phyloP scores from a whole-genome alignment of 345 rosid genomes.

The Stellera chamaejasme region DNA sequence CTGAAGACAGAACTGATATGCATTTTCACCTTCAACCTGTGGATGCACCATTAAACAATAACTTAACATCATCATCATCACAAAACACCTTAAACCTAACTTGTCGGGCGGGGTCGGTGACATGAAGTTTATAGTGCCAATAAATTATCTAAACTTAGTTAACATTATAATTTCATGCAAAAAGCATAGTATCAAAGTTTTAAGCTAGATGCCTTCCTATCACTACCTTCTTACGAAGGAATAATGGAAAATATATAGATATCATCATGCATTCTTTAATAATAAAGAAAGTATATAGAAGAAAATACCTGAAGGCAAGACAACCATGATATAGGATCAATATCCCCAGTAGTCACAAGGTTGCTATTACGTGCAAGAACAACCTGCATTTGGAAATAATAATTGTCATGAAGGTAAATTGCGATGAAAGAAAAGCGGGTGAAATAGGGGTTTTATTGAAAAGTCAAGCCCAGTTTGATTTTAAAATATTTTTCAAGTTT shows the following conservation, averaged over 20 bases:
- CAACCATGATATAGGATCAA: constrained; percentile 75
- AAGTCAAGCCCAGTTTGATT: too few relatives aligned
- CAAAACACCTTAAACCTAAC: constrained; percentile 2
- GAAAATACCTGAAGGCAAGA: constrained; percentile 66
- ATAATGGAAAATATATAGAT: too few relatives aligned
- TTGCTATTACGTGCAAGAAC: constrained; percentile 85
- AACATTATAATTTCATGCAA: too few relatives aligned
- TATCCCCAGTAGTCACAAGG: constrained; percentile 48
- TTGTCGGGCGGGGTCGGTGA: not conserved
- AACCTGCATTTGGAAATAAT: constrained; percentile 40
- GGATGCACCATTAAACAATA: constrained; percentile 7
- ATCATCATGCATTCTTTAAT: not conserved
- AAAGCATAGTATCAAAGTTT: too few relatives aligned
- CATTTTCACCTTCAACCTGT: constrained; percentile 75
- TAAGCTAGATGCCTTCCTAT: too few relatives aligned
- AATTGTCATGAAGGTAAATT: not conserved
- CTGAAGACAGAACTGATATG: constrained; percentile 88
- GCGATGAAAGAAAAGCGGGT: too few relatives aligned
- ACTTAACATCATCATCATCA: not conserved
- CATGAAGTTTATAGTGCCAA: too few relatives aligned
- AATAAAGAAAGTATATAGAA: constrained; percentile 2
- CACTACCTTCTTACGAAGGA: too few relatives aligned
- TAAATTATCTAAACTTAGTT: too few relatives aligned
- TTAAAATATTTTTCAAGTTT: too few relatives aligned
- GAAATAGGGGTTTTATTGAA: too few relatives aligned